Evolutionary conservation across 495 filamentous ascomycete genomes (phyloP), one percentile per base, ranked within the genome.

Genomic region (Trichoderma gamsii): DNA sequence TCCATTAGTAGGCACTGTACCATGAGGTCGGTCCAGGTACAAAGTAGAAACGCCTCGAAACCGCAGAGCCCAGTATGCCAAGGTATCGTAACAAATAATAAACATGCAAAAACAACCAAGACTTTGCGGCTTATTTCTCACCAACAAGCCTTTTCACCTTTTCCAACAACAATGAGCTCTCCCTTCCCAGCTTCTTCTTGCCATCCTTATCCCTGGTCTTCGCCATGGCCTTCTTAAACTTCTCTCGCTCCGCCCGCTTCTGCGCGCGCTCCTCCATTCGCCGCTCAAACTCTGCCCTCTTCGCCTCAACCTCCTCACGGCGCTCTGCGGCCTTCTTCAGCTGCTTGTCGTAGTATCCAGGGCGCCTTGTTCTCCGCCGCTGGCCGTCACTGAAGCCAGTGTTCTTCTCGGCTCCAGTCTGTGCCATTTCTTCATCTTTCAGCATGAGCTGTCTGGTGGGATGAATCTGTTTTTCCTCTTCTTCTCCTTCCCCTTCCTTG

Each of bases 141-240:
- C 80, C 87, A 67, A 96, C 84, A 76, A 93, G 79, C 72, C 82
- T 87, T 82, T 90, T 88, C 16, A 96, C 89, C 75, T 87, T 91
- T 77, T 92, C 89, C 66, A 97, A 77, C 71, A 99, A 70, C 15
- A 95, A 82, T n/a, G 84, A 84, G 68, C 93, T 92, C 82, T 97
- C 92, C 67, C 90, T 83, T 2, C 95, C 95, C 43, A 99, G 72
- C 77, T 92, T 94, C 72, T 88, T 80, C 78, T 94, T 89, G 32
- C 93, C 94, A 77, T 91, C 86, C 73, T 83, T 83, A 64, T 92
- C 92, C 12, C 88, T 89, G 41, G 81, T 81, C 77, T 92, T 92
- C 16, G 85, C 84, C 86, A 92, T 89, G 3, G 85, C 86, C 75
- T 83, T 87, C 21, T 88, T 82, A 66, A 87, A 85, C 66, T 82